These are phyloP conservation scores for Blepharisma japonicum DNA, from an alignment of 73 alveolate species.

Conservation along the genomic window DNA sequence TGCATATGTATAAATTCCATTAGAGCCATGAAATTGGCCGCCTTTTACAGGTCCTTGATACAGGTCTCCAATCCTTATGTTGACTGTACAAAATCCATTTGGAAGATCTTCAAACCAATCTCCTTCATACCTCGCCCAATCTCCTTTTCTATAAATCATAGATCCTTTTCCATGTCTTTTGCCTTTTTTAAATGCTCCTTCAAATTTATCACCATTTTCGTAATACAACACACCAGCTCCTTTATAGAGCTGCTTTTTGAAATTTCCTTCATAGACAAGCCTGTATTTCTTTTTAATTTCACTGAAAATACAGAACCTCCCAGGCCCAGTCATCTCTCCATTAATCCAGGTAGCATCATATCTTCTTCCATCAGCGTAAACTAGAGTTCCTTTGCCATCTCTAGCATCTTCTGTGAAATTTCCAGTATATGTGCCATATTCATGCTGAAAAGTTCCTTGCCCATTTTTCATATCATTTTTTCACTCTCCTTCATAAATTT, in stretches of 20 bases:
- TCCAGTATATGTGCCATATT: constrained; percentile 69
- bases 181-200: constrained; percentile 75
- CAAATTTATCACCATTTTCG: constrained; percentile 73
- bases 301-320: constrained; percentile 35
- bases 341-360: constrained; percentile 85
- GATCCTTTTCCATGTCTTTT: constrained; percentile 61
- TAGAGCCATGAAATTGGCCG: too few species aligned
- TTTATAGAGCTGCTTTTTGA: too few species aligned
- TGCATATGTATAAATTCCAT: constrained; percentile 1
- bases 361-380: constrained; percentile 72
- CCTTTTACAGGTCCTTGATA: too few species aligned
- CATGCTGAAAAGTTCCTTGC: constrained; percentile 26
- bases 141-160: constrained; percentile 57
- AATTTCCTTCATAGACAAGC: too few species aligned
- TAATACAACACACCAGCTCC: constrained; percentile 61
- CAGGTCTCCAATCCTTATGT: too few species aligned
- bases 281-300: too few species aligned
- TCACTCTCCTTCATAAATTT: constrained; percentile 40
- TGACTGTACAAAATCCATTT: too few species aligned
- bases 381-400: constrained; percentile 81
- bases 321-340: constrained; percentile 42
- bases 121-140: neutral
- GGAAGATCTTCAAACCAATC: too few species aligned
- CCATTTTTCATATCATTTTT: constrained; percentile 34
- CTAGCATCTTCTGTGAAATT: constrained; percentile 78